These are phyloP conservation scores for Vitis cinerea DNA, from an alignment of 164 flowering plant species.

Conservation along the genomic window DNA sequence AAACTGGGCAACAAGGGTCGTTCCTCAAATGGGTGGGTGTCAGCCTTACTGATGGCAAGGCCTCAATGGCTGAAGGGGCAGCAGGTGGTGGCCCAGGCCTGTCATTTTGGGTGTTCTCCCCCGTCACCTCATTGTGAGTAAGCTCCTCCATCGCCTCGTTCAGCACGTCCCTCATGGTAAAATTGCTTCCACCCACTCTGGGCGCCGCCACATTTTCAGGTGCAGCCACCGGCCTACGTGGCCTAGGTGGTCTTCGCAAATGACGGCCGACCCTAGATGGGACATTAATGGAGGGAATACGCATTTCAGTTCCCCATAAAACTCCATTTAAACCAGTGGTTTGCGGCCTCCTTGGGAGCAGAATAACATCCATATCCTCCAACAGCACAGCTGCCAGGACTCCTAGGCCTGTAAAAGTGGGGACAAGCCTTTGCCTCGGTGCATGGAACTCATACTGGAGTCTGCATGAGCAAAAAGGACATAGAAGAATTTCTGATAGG, in stretches of 20 bases:
- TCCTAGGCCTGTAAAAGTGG: neutral
- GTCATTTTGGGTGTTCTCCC: conserved; percentile 11
- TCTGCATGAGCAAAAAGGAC: conserved; percentile 34
- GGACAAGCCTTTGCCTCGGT: conserved; percentile 20
- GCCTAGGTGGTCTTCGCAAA: conserved; percentile 13
- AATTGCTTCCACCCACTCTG: neutral
- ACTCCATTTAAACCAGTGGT: neutral
- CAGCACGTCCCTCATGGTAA: neutral
- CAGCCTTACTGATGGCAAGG: conserved; percentile 29
- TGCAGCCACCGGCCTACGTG: neutral
- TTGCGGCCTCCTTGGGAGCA: conserved; percentile 16
- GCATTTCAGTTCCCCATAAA: conserved; percentile 15
- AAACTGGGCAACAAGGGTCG: conserved; percentile 39
- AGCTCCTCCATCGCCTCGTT: neutral
- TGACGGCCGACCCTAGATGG: conserved; percentile 31
- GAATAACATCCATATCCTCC: conserved; percentile 29
- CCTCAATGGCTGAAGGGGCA: conserved; percentile 24
- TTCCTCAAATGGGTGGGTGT: conserved; percentile 16
- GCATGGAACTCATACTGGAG: conserved; percentile 34
- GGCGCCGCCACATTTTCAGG: conserved; percentile 1
- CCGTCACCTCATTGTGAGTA: conserved; percentile 2
- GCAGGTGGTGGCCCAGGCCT: conserved; percentile 37
- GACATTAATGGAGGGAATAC: neutral
- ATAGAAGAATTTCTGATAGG: conserved; percentile 14
- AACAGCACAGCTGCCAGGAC: conserved; percentile 13